Conservation (phyloP, 2,329 filamentous ascomycete genomes). For the Cladosporium cucumerinum region DNA sequence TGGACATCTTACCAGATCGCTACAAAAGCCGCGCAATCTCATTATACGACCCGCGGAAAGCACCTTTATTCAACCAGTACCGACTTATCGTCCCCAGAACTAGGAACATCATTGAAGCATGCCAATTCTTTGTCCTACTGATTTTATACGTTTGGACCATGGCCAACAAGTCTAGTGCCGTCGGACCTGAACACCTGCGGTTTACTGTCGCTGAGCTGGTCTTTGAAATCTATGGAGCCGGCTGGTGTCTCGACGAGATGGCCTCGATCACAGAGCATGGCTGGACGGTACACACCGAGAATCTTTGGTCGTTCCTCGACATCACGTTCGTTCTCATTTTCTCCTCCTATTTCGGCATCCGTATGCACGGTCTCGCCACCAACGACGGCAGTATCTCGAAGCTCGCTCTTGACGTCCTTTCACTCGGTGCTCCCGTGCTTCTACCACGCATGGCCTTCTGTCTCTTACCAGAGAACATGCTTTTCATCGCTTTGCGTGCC, state of each 20-base stretch:
- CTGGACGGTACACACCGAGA: constrained; percentile 81
- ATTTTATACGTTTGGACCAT: constrained; percentile 69
- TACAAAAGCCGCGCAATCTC: constrained; percentile 83
- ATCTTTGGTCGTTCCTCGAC: constrained; percentile 84
- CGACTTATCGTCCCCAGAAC: constrained; percentile 78
- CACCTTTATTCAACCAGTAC: constrained; percentile 78
- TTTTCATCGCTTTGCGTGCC: constrained; percentile 74
- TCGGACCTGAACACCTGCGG: constrained; percentile 32
- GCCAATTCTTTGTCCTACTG: constrained; percentile 69
- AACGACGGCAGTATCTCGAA: constrained; percentile 36
- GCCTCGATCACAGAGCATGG: constrained; percentile 73
- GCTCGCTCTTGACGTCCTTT: constrained; percentile 69
- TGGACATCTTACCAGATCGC: constrained; percentile 79
- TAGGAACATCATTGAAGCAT: constrained; percentile 69
- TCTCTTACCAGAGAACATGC: constrained; percentile 75
- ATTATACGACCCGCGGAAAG: constrained; percentile 72
- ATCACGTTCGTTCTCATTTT: constrained; percentile 74
- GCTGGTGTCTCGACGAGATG: constrained; percentile 76
- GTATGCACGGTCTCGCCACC: constrained; percentile 60
- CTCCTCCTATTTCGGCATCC: constrained; percentile 63
- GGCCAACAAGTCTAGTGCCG: constrained; percentile 60
- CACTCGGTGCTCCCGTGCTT: constrained; percentile 72
- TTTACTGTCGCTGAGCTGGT: constrained; percentile 56
- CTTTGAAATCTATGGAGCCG: constrained; percentile 71
- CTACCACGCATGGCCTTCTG: constrained; percentile 80